Conservation (phyloP, 352 stramenopile species). For the Vaucheria bursata region DNA sequence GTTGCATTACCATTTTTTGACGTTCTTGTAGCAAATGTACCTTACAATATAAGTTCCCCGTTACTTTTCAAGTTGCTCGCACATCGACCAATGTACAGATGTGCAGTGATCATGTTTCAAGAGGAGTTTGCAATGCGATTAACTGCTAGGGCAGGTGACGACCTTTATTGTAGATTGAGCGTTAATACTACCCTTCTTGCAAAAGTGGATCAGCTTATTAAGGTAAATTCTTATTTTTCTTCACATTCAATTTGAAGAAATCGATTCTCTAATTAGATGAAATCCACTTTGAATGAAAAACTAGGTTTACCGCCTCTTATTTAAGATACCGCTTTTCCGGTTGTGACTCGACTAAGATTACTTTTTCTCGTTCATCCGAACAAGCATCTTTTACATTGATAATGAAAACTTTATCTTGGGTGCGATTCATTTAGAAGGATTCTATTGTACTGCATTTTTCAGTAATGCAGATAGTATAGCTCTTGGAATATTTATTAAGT, state of each 20-base stretch:
- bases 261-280: too few species aligned
- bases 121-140: conserved; percentile 96
- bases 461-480: too few species aligned
- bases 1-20: conserved; percentile 98
- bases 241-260: too few species aligned
- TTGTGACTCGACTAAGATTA: too few species aligned
- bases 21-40: conserved; percentile 97
- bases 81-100: conserved; percentile 95
- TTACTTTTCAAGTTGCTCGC: conserved; percentile 97
- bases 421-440: too few species aligned
- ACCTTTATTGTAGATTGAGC: conserved; percentile 93
- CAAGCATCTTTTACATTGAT: too few species aligned
- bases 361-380: conserved; percentile 6
- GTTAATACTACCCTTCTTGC: conserved; percentile 98
- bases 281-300: too few species aligned
- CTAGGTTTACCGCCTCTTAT: too few species aligned
- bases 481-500: too few species aligned
- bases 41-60: conserved; percentile 85
- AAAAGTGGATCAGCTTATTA: conserved; percentile 94
- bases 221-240: conserved; percentile 60
- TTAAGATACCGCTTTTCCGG: too few species aligned
- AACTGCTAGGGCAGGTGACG: conserved; percentile 81
- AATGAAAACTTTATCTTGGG: too few species aligned
- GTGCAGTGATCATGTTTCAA: conserved; percentile 96
- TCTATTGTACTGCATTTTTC: too few species aligned